Percentiles rank a stretch among this genome's conserved stretches.
These are phyloP conservation scores for Pugionium cornutum DNA, from an alignment of 345 rosid species.

Conservation along the genomic window DNA sequence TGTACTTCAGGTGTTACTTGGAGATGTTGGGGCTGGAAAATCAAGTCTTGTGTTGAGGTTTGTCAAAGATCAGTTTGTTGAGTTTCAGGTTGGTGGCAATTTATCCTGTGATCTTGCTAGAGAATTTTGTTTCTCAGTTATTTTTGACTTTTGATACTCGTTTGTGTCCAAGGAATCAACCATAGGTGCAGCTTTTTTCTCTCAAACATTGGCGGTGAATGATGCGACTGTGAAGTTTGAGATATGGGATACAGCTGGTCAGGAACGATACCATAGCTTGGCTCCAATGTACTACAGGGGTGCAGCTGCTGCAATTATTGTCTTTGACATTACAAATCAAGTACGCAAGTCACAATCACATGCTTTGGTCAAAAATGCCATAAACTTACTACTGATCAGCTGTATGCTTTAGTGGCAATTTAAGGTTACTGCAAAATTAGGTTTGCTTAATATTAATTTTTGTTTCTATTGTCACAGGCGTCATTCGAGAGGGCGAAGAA, in stretches of 20 bases:
- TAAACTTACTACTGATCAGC: slow-evolving; percentile 1
- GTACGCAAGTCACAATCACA: slow-evolving; percentile 20
- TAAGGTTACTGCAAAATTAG: background rate
- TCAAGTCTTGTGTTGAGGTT: slow-evolving; percentile 62
- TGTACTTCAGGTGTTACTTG: slow-evolving; percentile 52
- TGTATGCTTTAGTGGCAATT: background rate
- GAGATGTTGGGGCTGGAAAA: slow-evolving; percentile 67
- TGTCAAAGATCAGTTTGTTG: slow-evolving; percentile 62
- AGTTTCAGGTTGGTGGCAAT: slow-evolving; percentile 49
- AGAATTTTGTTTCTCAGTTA: background rate
- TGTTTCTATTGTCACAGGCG: slow-evolving; percentile 41
- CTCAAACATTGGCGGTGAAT: slow-evolving; percentile 62
- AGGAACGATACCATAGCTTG: slow-evolving; percentile 67
- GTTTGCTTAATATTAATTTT: background rate
- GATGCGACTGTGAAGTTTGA: slow-evolving; percentile 63
- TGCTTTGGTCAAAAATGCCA: background rate
- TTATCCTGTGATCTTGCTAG: background rate
- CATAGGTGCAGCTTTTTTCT: slow-evolving; percentile 65
- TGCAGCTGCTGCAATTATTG: slow-evolving; percentile 66
- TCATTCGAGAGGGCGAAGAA: slow-evolving; percentile 63
- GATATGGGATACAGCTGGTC: slow-evolving; percentile 75
- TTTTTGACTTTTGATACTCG: slow-evolving; percentile 11
- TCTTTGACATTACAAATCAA: slow-evolving; percentile 54
- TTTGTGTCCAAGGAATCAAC: slow-evolving; percentile 54
- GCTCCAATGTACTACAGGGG: slow-evolving; percentile 76